Percentiles rank a stretch among this genome's conserved stretches.
phyloP scores from a whole-genome alignment of 257 asterid genomes.

The Solanum gracilifrons region DNA sequence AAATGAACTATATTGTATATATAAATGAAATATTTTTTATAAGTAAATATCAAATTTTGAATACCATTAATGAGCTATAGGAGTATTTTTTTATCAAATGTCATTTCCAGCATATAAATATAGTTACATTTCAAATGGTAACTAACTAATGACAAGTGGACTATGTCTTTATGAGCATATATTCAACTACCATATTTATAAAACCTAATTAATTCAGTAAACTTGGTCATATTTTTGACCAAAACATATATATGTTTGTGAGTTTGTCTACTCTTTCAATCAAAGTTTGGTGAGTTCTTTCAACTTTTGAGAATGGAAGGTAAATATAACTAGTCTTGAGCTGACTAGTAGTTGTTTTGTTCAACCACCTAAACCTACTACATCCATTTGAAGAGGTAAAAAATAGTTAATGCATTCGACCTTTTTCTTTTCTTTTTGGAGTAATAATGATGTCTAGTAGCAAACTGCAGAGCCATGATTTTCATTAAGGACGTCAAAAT shows the following conservation, averaged over 20 bases:
- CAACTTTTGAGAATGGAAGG: not conserved
- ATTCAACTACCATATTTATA: not conserved
- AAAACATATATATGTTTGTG: not conserved
- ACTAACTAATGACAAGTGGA: not conserved
- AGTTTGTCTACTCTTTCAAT: not conserved
- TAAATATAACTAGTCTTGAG: not conserved
- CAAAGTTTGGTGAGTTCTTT: not conserved
- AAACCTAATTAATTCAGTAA: not conserved
- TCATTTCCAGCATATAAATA: not conserved
- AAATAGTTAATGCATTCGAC: not conserved
- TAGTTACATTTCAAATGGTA: not conserved
- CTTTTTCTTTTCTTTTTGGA: not conserved
- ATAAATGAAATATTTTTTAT: no score
- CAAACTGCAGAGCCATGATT: rapidly evolving
- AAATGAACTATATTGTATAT: no score
- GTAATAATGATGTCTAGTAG: not conserved
- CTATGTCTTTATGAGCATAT: not conserved
- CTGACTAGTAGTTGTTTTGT: not conserved
- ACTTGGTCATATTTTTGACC: not conserved
- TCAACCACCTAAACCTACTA: not conserved
- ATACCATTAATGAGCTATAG: not conserved
- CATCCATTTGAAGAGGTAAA: not conserved
- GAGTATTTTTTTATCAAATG: not conserved
- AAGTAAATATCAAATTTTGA: no score
- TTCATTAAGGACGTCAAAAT: not conserved